Evolutionary conservation across 1,284 basidiomycete genomes (phyloP), one percentile per base, ranked within the genome.

Genomic region (Ustilago cynodontis): DNA sequence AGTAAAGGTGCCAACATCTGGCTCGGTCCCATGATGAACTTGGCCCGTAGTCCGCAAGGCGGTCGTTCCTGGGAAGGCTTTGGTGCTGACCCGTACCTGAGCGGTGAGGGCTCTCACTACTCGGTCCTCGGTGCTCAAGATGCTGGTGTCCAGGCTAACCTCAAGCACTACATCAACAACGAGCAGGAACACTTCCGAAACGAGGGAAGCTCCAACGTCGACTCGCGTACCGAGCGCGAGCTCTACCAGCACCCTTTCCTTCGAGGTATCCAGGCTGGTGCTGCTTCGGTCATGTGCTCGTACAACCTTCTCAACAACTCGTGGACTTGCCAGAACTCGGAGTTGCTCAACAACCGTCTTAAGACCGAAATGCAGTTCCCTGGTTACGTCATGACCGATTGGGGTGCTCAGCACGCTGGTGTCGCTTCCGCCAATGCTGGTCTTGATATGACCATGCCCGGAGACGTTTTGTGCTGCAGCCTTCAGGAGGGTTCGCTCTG

Each of bases 61-160:
- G 93, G 93, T 0, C 88, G 93, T 11, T 93, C 93, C 85, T 95
- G 92, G 92, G 93, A 95, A 87, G 92, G 77, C 47, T 81, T 78
- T 54, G 77, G 82, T 55, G 71, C 64, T 28, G 78, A 82, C 43
- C 81, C 83, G 24, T 84, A 80, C 65, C 65, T 86, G 20, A 75
- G 59, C 41, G 85, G 84, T 18, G 80, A 81, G 56, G 81, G 68
- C n/a, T 77, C 78, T 9, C 65, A 72, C 64, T 64, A 77, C 41
- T 78, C 77, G 2, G 77, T 83, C 11, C 73, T 71, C 16, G 84
- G 79, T 31, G 71, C 82, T 5, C 85, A 86, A 65, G 67, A 68
- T n/a, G 63, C 70, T 14, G 80, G 82, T 55, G 83, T 83, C 2
- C 78, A 81, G 59, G 81, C 85, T 0, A 86, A 83, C 26, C 78